These are phyloP conservation scores for Yamadazyma blattariae DNA, from an alignment of 1,139 yeast genomes.

Conservation along the genomic window DNA sequence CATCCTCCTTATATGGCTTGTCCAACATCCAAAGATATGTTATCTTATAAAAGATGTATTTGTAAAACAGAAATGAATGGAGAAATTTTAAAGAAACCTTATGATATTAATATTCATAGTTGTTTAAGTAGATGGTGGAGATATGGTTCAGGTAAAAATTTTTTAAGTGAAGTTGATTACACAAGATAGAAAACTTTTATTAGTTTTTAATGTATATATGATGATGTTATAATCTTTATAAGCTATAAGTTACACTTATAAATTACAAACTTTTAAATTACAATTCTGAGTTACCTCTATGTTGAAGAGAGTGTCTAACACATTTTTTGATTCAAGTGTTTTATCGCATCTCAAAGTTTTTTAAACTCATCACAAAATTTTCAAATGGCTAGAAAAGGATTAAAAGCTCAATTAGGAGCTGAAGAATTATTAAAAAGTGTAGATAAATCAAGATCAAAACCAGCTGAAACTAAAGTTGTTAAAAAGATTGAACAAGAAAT, in stretches of 20 bases:
- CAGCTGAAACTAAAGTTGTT: slow-evolving; percentile 5
- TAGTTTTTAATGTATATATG: too few species aligned
- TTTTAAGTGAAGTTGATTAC: slow-evolving; percentile 38
- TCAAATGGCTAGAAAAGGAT: slow-evolving; percentile 32
- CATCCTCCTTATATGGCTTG: slow-evolving; percentile 85
- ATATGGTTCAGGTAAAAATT: slow-evolving; percentile 55
- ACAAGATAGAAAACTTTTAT: too few species aligned
- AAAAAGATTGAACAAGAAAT: slow-evolving; percentile 5
- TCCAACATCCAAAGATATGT: slow-evolving; percentile 56
- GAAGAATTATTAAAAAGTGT: slow-evolving; percentile 25
- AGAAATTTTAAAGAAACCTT: slow-evolving; percentile 33
- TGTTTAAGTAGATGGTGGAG: slow-evolving; percentile 90
- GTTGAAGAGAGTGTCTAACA: background rate
- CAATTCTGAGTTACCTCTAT: too few species aligned
- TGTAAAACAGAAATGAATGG: slow-evolving; percentile 49
- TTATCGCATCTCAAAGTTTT: slow-evolving; percentile 7
- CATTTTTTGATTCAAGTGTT: background rate
- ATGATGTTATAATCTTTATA: too few species aligned
- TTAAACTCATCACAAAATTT: slow-evolving; percentile 13
- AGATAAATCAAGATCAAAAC: slow-evolving; percentile 26
- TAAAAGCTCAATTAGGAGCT: slow-evolving; percentile 35
- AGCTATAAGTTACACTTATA: too few species aligned
- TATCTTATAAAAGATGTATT: slow-evolving; percentile 63
- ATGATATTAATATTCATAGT: slow-evolving; percentile 63
- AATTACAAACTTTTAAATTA: too few species aligned